Evolutionary conservation across 1,139 yeast species (phyloP).

Genomic region (Dujonia santamariae): DNA sequence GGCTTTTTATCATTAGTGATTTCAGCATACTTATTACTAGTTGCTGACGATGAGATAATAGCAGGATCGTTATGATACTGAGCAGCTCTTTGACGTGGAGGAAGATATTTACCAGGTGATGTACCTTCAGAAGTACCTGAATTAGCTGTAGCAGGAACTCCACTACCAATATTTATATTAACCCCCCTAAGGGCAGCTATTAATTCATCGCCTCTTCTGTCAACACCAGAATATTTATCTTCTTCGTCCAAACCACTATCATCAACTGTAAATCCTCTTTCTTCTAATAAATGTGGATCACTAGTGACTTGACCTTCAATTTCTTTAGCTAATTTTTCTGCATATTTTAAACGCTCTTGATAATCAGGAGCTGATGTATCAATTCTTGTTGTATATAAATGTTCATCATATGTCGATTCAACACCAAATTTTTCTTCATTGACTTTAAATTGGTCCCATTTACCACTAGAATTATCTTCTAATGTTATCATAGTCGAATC

Average conservation of each 20-base stretch:
- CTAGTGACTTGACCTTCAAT: conserved; percentile 69
- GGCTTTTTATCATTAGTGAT: conserved; percentile 14
- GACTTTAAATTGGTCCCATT: conserved; percentile 93
- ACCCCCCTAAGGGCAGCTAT: conserved; percentile 56
- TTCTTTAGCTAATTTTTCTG: conserved; percentile 78
- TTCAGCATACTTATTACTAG: conserved; percentile 9
- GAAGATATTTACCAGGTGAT: conserved; percentile 44
- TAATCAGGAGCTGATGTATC: conserved; percentile 76
- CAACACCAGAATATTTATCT: conserved; percentile 92
- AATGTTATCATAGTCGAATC: conserved; percentile 36
- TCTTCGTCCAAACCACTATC: conserved; percentile 93
- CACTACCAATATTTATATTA: conserved; percentile 13
- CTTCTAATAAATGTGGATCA: conserved; percentile 85
- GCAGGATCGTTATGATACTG: conserved; percentile 76
- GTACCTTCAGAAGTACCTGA: conserved; percentile 8
- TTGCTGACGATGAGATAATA: conserved; percentile 55
- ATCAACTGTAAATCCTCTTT: conserved; percentile 74
- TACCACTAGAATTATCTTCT: conserved; percentile 32
- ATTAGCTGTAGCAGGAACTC: conserved; percentile 10
- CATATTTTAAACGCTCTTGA: conserved; percentile 59
- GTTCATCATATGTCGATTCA: conserved; percentile 83
- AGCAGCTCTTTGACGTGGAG: conserved; percentile 67
- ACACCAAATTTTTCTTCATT: conserved; percentile 89
- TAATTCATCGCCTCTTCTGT: conserved; percentile 58
- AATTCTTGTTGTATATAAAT: conserved; percentile 82